phyloP scores from a whole-genome alignment of 2,329 filamentous ascomycete species.

The Fusarium graminum region DNA sequence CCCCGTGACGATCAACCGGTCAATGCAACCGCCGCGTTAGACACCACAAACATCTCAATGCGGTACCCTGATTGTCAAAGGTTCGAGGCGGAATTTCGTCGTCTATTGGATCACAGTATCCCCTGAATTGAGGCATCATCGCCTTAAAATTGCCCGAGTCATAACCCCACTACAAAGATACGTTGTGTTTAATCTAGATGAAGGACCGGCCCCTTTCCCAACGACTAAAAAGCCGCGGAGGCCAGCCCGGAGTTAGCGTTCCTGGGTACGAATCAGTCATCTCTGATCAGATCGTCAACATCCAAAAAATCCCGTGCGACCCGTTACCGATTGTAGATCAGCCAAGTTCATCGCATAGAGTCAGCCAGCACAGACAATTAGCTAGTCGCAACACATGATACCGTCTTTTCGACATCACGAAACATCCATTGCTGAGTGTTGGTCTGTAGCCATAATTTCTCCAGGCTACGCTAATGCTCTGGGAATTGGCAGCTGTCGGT shows the following conservation, averaged over 20 bases:
- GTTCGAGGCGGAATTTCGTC: not conserved
- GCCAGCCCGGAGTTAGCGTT: not conserved
- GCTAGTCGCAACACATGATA: not conserved
- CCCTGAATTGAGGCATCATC: slow-evolving; percentile 6
- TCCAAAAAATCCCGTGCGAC: not conserved
- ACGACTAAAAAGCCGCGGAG: not conserved
- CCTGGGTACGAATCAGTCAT: slow-evolving; percentile 8
- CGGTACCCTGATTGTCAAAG: not conserved
- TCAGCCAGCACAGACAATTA: not conserved
- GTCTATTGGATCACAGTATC: not conserved
- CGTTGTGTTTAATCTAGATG: not conserved
- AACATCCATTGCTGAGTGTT: no score
- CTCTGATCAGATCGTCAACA: not conserved
- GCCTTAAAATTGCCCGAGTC: slow-evolving; percentile 17
- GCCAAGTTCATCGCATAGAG: not conserved
- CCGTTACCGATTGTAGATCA: not conserved
- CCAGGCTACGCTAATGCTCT: slow-evolving; percentile 2
- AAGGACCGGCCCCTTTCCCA: slow-evolving; percentile 1
- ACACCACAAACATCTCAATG: not conserved
- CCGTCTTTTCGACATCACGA: not conserved
- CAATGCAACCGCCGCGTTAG: not conserved
- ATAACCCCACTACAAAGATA: slow-evolving; percentile 3
- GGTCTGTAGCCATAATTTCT: not conserved
- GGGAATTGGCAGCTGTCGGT: not conserved
- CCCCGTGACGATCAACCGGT: not conserved